Conservation (phyloP, 352 stramenopile genomes). For the Phytophthora kernoviae region DNA sequence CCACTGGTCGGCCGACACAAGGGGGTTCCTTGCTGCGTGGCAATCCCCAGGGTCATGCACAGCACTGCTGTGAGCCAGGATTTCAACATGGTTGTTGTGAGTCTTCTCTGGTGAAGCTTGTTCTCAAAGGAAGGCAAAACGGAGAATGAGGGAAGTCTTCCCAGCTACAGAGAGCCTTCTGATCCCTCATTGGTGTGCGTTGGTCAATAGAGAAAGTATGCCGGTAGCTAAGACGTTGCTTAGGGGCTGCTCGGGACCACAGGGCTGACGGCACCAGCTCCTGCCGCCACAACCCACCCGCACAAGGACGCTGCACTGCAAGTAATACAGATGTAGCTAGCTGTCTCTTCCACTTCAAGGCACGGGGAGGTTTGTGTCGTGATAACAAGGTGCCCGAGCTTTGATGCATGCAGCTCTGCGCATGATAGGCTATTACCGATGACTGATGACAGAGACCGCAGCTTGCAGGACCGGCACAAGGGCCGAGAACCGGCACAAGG, state of each 20-base stretch:
- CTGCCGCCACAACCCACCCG: not conserved
- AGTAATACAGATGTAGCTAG: no score
- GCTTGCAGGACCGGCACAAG: no score
- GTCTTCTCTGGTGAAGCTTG: constrained; percentile 4
- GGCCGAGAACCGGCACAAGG: not conserved
- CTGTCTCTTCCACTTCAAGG: not conserved
- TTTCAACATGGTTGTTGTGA: constrained; percentile 23
- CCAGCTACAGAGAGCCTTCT: constrained; percentile 1
- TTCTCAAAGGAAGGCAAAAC: constrained; percentile 17
- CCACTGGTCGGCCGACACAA: constrained; percentile 22
- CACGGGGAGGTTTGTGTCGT: not conserved
- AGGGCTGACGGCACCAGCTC: no score
- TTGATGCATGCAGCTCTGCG: not conserved
- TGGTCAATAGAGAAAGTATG: not conserved
- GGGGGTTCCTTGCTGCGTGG: constrained; percentile 6
- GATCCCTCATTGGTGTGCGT: not conserved
- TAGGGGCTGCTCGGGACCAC: not conserved
- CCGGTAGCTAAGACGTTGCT: not conserved
- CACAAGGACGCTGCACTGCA: constrained; percentile 1
- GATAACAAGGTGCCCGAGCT: not conserved
- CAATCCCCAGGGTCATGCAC: constrained; percentile 18
- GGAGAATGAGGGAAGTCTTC: constrained; percentile 17
- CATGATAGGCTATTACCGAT: not conserved
- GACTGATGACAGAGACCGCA: not conserved
- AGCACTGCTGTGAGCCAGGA: constrained; percentile 25